Evolutionary conservation across 495 filamentous ascomycete species (phyloP).

Genomic region (Xylaria venustula): DNA sequence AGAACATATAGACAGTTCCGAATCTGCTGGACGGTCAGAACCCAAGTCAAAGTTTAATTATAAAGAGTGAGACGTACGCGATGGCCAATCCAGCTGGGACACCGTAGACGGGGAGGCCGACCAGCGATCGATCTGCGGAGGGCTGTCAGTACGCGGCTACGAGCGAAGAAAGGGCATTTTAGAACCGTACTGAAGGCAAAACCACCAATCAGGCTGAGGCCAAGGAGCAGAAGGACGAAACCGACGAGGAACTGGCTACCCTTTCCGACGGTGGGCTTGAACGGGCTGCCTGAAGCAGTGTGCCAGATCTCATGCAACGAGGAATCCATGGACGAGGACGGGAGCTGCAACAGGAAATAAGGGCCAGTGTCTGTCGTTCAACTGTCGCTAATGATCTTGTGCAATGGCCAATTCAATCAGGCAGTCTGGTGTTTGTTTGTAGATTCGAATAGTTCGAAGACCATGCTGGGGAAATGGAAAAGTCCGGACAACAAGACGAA

Average conservation of each 20-base stretch:
- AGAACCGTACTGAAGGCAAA: conserved; percentile 75
- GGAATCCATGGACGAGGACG: conserved; percentile 51
- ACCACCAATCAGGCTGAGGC: conserved; percentile 63
- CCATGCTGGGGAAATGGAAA: not conserved
- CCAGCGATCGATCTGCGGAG: conserved; percentile 75
- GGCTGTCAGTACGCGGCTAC: conserved; percentile 1
- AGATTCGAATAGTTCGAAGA: not conserved
- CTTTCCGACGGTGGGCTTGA: conserved; percentile 77
- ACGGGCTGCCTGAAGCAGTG: conserved; percentile 79
- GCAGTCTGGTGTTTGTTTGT: not conserved
- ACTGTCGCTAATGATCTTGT: not conserved
- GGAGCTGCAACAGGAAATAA: not conserved
- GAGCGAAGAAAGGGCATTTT: not conserved
- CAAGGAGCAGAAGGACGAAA: conserved; percentile 70
- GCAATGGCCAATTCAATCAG: not conserved
- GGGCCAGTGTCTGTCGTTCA: not conserved
- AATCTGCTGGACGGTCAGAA: conserved; percentile 58
- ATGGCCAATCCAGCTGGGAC: conserved; percentile 84
- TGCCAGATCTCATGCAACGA: conserved; percentile 88
- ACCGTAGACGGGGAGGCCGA: conserved; percentile 73
- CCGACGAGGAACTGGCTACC: conserved; percentile 79
- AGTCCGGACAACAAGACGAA: no score
- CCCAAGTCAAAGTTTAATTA: not conserved
- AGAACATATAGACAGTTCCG: conserved; percentile 96
- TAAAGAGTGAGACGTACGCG: conserved; percentile 61